Evolutionary conservation across 202 grass and related monocot genomes (phyloP), one percentile per base, ranked within the genome.

Genomic region (Panicum hallii): DNA sequence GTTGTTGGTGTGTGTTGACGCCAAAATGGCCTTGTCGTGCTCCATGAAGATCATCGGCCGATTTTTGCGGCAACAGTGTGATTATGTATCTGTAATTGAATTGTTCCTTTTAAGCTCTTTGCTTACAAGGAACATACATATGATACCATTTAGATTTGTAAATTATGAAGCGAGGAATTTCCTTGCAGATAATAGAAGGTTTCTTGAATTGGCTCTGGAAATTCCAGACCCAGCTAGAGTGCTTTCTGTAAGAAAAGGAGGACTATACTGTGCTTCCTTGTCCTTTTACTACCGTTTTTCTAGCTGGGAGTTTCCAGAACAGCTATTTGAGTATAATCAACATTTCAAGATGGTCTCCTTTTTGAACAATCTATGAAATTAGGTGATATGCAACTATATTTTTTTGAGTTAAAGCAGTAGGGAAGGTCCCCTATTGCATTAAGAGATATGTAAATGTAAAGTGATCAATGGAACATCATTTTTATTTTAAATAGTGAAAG

Each of bases 1-100:
- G 64, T 61, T 85, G 49, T 61, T 89, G 43, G 22, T 72, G 7
- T 26, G 26, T 26, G 26, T 26, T 26, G 26, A 26, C 26, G 26
- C 26, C 26, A 26, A 26, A 26, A 26, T 26, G 26, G 26, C 26
- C 26, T 26, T 26, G 26, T 26, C 26, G n/a, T n/a, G 26, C 26
- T 26, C 26, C 26, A 1, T 26, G 26, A 26, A 26, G 26, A 26
- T 26, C 26, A 26, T 26, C 26, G 26, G 26, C 26, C 26, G 26
- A 26, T 26, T 26, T 26, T 26, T 26, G 26, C 26, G 26, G 26
- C 26, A 26, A 26, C 26, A 26, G 74, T 81, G 75, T 67, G 83
- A 83, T 80, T 86, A 63, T 82, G 63, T 86, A 76, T 75, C 11
- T 89, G 77, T 40, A 69, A 72, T 28, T 79, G 69, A 61, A 75